Conservation (phyloP, 2,329 filamentous ascomycete species). For the Hansfordia pulvinata region DNA sequence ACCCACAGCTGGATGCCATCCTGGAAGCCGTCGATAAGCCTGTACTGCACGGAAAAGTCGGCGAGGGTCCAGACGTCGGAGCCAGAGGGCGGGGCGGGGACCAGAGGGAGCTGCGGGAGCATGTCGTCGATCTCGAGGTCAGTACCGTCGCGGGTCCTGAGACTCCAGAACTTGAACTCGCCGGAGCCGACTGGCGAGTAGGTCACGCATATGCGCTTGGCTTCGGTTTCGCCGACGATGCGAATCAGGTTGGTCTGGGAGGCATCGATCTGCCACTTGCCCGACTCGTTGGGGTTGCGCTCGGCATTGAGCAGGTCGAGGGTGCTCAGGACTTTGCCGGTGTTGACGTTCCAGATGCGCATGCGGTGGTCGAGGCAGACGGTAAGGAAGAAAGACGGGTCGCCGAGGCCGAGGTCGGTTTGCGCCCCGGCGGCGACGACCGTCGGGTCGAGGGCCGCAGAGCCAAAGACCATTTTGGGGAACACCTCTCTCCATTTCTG, state of each 20-base stretch:
- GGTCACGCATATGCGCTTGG: slow-evolving; percentile 52
- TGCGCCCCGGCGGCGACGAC: slow-evolving; percentile 51
- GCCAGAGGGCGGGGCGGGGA: slow-evolving; percentile 56
- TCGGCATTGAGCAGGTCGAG: slow-evolving; percentile 64
- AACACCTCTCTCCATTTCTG: slow-evolving; percentile 59
- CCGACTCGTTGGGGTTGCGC: slow-evolving; percentile 51
- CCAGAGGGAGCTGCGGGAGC: slow-evolving; percentile 48
- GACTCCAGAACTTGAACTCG: slow-evolving; percentile 86
- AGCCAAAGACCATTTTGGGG: slow-evolving; percentile 49
- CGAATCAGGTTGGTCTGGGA: slow-evolving; percentile 65
- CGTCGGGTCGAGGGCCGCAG: slow-evolving; percentile 50
- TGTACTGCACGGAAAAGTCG: slow-evolving; percentile 47
- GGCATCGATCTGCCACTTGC: slow-evolving; percentile 68
- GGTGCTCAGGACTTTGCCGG: slow-evolving; percentile 61
- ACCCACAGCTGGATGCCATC: slow-evolving; percentile 54
- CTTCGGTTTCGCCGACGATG: slow-evolving; percentile 45
- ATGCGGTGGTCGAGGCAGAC: slow-evolving; percentile 81
- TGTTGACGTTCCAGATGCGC: slow-evolving; percentile 79
- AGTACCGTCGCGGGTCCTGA: slow-evolving; percentile 52
- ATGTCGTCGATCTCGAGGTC: slow-evolving; percentile 56
- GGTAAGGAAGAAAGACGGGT: slow-evolving; percentile 51
- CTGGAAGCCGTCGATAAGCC: slow-evolving; percentile 31
- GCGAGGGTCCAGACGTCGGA: slow-evolving; percentile 70
- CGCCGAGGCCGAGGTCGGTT: slow-evolving; percentile 33
- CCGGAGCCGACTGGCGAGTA: slow-evolving; percentile 81